Conservation (phyloP, 2,329 filamentous ascomycete species). For the Penicillium sp. region DNA sequence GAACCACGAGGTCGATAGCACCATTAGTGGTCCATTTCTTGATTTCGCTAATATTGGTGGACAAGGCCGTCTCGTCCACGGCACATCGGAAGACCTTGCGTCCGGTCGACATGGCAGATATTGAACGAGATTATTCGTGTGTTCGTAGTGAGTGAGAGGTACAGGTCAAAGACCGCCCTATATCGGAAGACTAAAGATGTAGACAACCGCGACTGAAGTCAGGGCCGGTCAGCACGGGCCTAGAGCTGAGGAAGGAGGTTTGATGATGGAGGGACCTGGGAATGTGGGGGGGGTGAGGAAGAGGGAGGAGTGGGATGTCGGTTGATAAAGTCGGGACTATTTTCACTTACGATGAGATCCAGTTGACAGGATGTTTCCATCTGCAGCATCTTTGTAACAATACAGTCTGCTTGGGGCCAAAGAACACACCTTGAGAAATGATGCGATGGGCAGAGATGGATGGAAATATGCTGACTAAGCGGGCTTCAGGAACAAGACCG, state of each 20-base stretch:
- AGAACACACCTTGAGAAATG: conserved; percentile 4
- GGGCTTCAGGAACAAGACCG: neutral
- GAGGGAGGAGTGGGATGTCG: neutral
- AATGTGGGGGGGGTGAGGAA: conserved; percentile 29
- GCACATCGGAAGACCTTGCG: conserved; percentile 52
- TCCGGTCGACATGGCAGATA: conserved; percentile 39
- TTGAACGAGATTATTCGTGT: conserved; percentile 4
- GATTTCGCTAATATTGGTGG: conserved; percentile 53
- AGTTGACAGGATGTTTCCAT: conserved; percentile 22
- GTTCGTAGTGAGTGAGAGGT: conserved; percentile 9
- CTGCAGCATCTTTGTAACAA: conserved; percentile 34
- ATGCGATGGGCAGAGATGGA: conserved; percentile 6
- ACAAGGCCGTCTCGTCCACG: conserved; percentile 53
- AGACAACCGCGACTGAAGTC: conserved; percentile 31
- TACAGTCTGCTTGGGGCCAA: conserved; percentile 1
- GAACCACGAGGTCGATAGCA: conserved; percentile 50
- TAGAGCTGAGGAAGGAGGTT: conserved; percentile 28
- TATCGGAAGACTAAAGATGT: conserved; percentile 28
- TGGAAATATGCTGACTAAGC: conserved; percentile 8
- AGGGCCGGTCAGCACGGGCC: conserved; percentile 23
- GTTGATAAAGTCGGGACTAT: neutral
- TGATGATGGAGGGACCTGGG: conserved; percentile 28
- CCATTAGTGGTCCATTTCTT: conserved; percentile 53
- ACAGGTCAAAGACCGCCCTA: conserved; percentile 26
- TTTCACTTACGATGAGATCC: conserved; percentile 31